A percentile compares a stretch with the other conserved stretches of the same genome.
phyloP scores from a whole-genome alignment of 176 grass and related monocot genomes.

The Phyllostachys edulis region DNA sequence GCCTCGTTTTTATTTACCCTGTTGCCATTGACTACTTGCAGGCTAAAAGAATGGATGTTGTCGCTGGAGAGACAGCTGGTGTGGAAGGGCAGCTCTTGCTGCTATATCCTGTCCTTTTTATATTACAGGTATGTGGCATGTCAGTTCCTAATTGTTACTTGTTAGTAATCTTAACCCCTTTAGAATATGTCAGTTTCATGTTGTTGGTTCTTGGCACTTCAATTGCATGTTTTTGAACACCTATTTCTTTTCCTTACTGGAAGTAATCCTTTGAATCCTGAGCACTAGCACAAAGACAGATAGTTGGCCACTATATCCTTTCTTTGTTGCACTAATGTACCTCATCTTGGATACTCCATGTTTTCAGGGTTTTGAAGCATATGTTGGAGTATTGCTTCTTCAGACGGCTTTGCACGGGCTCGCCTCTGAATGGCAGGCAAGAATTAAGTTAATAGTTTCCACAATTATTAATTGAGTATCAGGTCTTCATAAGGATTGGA shows the following conservation, averaged over 20 bases:
- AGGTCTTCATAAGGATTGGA: slow-evolving; percentile 10
- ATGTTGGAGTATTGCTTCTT: slow-evolving; percentile 71
- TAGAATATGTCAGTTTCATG: not conserved
- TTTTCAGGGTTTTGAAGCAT: slow-evolving; percentile 73
- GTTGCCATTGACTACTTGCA: slow-evolving; percentile 23
- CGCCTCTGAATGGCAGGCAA: slow-evolving; percentile 72
- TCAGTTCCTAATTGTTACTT: not conserved
- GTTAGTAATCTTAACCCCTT: slow-evolving; percentile 7
- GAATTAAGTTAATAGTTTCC: not conserved
- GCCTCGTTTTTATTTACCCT: not conserved
- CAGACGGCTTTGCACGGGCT: slow-evolving; percentile 55
- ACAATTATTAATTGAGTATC: not conserved
- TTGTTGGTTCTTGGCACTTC: not conserved
- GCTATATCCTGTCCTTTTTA: slow-evolving; percentile 72
- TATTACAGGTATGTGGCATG: slow-evolving; percentile 53
- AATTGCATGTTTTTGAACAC: not conserved
- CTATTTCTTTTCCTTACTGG: not conserved
- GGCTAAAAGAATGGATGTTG: slow-evolving; percentile 93
- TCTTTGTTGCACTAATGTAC: not conserved
- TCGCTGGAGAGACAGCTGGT: slow-evolving; percentile 76
- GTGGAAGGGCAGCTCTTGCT: slow-evolving; percentile 74
- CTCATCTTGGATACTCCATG: slow-evolving; percentile 22
- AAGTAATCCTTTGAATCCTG: not conserved
- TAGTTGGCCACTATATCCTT: not conserved
- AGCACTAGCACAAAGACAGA: not conserved